These are phyloP conservation scores for Tephrocybe sp. DNA, from an alignment of 768 basidiomycete species.

Conservation along the genomic window DNA sequence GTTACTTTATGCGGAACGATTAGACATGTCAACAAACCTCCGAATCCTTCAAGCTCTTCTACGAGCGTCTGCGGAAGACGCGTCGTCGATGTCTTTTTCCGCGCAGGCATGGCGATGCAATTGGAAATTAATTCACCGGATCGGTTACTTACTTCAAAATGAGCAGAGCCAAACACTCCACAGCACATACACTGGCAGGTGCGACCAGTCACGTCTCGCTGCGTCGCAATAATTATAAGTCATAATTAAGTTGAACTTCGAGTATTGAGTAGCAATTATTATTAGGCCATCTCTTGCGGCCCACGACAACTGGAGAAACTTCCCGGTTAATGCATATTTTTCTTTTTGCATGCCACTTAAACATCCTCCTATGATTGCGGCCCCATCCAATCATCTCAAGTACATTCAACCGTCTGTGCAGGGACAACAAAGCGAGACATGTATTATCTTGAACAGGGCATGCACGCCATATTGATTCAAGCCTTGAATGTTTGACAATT, in stretches of 20 bases:
- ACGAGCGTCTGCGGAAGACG: constrained; percentile 33
- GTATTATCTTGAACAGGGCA: too few species aligned
- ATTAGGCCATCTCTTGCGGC: constrained; percentile 77
- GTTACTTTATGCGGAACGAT: not conserved
- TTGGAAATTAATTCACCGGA: not conserved
- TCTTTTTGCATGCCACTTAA: not conserved
- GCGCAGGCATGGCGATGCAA: constrained; percentile 22
- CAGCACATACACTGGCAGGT: too few species aligned
- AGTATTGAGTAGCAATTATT: constrained; percentile 86
- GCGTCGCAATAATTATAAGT: too few species aligned
- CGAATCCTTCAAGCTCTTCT: constrained; percentile 26
- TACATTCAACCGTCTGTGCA: too few species aligned
- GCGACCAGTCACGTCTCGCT: too few species aligned
- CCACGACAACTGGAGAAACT: constrained; percentile 4
- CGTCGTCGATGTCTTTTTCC: constrained; percentile 39
- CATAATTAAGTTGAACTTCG: constrained; percentile 36
- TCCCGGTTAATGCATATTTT: constrained; percentile 46
- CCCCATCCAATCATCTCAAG: too few species aligned
- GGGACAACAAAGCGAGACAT: too few species aligned
- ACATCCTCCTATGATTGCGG: too few species aligned
- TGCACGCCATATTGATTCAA: too few species aligned
- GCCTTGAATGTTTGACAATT: too few species aligned
- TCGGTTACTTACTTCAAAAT: not conserved
- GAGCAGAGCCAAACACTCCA: too few species aligned
- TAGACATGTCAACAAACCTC: constrained; percentile 12